Percentiles rank a stretch among this genome's conserved stretches.
These are phyloP conservation scores for Zygotorulaspora florentina DNA, from an alignment of 805 yeast genomes.

Conservation along the genomic window DNA sequence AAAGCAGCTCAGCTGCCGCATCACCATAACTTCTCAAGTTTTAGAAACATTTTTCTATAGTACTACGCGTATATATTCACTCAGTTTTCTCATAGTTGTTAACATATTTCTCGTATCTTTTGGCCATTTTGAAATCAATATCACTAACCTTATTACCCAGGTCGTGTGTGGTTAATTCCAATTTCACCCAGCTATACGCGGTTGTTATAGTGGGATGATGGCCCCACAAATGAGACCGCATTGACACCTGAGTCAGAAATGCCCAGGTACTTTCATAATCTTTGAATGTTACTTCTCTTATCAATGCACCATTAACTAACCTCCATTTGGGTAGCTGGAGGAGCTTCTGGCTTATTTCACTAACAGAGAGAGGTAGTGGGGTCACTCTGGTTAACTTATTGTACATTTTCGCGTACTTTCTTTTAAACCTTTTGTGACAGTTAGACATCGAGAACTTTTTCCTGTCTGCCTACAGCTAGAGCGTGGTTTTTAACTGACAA, in stretches of 20 bases:
- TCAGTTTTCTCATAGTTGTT: constrained; percentile 6
- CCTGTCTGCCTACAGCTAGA: background rate
- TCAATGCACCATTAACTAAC: constrained; percentile 21
- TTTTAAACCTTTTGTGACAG: background rate
- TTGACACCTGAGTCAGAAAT: constrained; percentile 54
- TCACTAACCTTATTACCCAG: constrained; percentile 42
- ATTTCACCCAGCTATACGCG: constrained; percentile 53
- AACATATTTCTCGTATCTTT: constrained; percentile 39
- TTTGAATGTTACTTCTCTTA: constrained; percentile 41
- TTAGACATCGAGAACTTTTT: background rate
- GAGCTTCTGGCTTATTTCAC: constrained; percentile 24
- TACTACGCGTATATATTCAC: background rate
- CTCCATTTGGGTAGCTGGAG: constrained; percentile 28
- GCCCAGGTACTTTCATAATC: constrained; percentile 64
- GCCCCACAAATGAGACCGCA: constrained; percentile 51
- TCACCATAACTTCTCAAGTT: background rate
- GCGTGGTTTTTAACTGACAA: background rate
- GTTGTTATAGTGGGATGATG: constrained; percentile 72
- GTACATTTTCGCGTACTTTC: constrained; percentile 30
- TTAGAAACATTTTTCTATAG: constrained; percentile 1
- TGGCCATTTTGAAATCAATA: constrained; percentile 57
- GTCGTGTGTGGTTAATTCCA: constrained; percentile 65
- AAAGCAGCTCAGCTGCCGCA: background rate
- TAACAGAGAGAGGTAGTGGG: constrained; percentile 28
- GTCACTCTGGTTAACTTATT: constrained; percentile 35